A percentile compares a stretch with the other conserved stretches of the same genome.
These are phyloP conservation scores for Polytolypa hystricis DNA, from an alignment of 2,329 filamentous ascomycete species.

Conservation along the genomic window DNA sequence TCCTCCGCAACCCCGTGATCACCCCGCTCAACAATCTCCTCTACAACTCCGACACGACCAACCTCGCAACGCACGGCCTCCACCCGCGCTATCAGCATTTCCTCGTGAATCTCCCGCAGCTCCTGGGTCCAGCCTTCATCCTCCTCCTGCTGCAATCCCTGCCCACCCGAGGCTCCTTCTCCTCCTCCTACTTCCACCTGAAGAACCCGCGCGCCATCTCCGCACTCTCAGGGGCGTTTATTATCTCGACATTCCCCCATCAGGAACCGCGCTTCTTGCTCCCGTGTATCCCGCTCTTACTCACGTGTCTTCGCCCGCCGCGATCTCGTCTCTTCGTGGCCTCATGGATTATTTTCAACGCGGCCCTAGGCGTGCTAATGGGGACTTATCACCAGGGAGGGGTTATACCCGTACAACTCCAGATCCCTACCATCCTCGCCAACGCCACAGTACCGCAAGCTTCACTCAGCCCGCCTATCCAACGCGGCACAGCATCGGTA, in stretches of 20 bases:
- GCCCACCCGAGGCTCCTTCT: conserved; percentile 40
- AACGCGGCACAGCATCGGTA: conserved; percentile 23
- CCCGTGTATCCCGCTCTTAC: conserved; percentile 40
- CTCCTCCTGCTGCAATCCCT: too few relatives aligned
- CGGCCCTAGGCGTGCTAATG: conserved; percentile 37
- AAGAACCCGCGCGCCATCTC: conserved; percentile 32
- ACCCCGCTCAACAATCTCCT: conserved; percentile 67
- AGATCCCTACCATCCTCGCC: conserved; percentile 30
- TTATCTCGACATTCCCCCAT: conserved; percentile 38
- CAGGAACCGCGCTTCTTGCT: conserved; percentile 44
- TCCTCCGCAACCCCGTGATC: conserved; percentile 50
- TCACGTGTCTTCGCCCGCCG: conserved; percentile 37
- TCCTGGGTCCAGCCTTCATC: conserved; percentile 58
- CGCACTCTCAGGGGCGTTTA: conserved; percentile 31
- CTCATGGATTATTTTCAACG: conserved; percentile 40
- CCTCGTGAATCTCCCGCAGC: conserved; percentile 57
- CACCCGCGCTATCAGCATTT: conserved; percentile 72
- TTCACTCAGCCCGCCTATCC: conserved; percentile 3
- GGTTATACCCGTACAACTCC: conserved; percentile 39
- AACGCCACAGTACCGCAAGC: conserved; percentile 15
- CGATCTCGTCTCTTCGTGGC: conserved; percentile 30
- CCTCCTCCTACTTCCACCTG: conserved; percentile 22
- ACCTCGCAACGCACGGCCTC: conserved; percentile 63
- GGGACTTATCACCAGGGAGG: conserved; percentile 45
- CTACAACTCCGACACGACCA: conserved; percentile 61